Evolutionary conservation across 2,329 filamentous ascomycete genomes (phyloP).

Genomic region (Venturia effusa): DNA sequence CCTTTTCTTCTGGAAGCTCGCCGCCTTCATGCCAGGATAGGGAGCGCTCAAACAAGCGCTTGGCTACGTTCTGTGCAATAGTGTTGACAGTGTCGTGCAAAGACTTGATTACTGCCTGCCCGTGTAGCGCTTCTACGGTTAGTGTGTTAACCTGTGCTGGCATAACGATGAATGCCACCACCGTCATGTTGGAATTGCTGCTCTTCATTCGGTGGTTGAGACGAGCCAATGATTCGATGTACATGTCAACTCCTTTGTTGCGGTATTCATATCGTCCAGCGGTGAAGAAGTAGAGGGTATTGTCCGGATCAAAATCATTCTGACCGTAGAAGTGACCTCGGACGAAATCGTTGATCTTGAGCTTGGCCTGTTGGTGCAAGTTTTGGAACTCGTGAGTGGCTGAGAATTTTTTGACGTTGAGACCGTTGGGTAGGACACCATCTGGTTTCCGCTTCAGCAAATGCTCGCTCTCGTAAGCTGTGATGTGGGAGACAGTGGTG

Average conservation of each 20-base stretch:
- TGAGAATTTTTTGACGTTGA: slow-evolving; percentile 98
- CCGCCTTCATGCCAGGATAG: slow-evolving; percentile 94
- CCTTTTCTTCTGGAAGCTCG: slow-evolving; percentile 89
- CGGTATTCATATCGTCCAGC: slow-evolving; percentile 94
- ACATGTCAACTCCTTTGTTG: slow-evolving; percentile 99
- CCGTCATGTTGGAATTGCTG: slow-evolving; percentile 76
- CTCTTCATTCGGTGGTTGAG: slow-evolving; percentile 87
- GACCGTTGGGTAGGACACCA: slow-evolving; percentile 86
- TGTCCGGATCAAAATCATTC: slow-evolving; percentile 92
- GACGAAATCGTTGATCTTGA: slow-evolving; percentile 97
- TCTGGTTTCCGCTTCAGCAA: slow-evolving; percentile 95
- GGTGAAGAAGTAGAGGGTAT: slow-evolving; percentile 96
- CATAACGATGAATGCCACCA: slow-evolving; percentile 98
- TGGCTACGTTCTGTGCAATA: slow-evolving; percentile 85
- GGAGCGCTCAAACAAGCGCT: slow-evolving; percentile 87
- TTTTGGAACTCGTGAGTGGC: slow-evolving; percentile 99
- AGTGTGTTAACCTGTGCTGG: slow-evolving; percentile 91
- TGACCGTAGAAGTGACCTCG: slow-evolving; percentile 97
- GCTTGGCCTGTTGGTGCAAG: slow-evolving; percentile 88
- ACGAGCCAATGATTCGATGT: slow-evolving; percentile 90
- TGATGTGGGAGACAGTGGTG: slow-evolving; percentile 97
- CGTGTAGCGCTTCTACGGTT: slow-evolving; percentile 90
- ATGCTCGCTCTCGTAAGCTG: slow-evolving; percentile 95
- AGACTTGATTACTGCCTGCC: slow-evolving; percentile 95
- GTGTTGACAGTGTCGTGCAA: slow-evolving; percentile 85